A percentile compares a stretch with the other conserved stretches of the same genome.
Evolutionary conservation across 2,329 filamentous ascomycete species (phyloP).

Genomic region (Phaeosphaeriaceae sp.): DNA sequence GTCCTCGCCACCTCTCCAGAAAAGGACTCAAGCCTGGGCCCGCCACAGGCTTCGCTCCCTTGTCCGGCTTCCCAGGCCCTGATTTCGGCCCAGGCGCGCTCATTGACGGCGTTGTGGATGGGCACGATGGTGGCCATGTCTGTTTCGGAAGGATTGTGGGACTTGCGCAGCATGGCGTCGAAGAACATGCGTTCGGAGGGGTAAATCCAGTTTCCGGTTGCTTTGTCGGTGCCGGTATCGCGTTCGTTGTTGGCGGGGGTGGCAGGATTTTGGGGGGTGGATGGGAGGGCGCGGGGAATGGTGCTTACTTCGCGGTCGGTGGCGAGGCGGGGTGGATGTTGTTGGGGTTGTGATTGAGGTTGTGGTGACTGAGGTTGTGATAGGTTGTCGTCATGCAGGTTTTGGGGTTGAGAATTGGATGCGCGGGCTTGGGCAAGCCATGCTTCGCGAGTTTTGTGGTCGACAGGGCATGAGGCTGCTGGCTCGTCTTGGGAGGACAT

Average conservation of each 20-base stretch:
- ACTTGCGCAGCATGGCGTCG: constrained; percentile 92
- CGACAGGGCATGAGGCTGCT: constrained; percentile 74
- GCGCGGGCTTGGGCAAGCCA: constrained; percentile 78
- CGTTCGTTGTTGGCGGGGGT: constrained; percentile 74
- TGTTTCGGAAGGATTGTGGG: constrained; percentile 69
- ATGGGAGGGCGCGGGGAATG: constrained; percentile 40
- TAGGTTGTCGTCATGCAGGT: constrained; percentile 23
- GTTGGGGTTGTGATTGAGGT: constrained; percentile 16
- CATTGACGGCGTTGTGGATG: constrained; percentile 98
- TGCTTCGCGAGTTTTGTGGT: constrained; percentile 84
- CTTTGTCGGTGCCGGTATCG: constrained; percentile 68
- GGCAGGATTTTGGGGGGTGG: constrained; percentile 36
- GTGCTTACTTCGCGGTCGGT: constrained; percentile 55
- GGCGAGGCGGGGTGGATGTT: constrained; percentile 32
- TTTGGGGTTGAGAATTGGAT: constrained; percentile 25
- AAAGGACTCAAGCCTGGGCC: constrained; percentile 84
- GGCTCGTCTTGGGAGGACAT: constrained; percentile 43
- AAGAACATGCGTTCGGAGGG: constrained; percentile 98
- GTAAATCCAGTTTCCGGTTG: constrained; percentile 92
- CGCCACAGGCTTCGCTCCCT: constrained; percentile 70
- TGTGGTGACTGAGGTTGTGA: constrained; percentile 16
- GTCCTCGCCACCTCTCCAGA: constrained; percentile 68
- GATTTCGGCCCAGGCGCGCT: constrained; percentile 93
- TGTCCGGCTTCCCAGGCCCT: constrained; percentile 79
- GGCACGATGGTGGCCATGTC: constrained; percentile 94